Evolutionary conservation across 768 basidiomycete genomes (phyloP).

Genomic region (Russula abietina): DNA sequence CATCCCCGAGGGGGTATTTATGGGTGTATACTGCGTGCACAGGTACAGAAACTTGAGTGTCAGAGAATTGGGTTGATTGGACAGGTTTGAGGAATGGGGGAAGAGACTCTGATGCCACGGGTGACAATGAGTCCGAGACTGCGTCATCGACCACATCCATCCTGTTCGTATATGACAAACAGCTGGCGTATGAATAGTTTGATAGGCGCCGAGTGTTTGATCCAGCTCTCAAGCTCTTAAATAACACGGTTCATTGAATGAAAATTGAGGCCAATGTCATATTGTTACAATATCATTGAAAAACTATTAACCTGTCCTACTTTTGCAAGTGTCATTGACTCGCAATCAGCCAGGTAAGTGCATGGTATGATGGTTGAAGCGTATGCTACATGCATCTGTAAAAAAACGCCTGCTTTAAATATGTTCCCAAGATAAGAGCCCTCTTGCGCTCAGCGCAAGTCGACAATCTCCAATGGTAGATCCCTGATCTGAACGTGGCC

Average conservation of each 20-base stretch:
- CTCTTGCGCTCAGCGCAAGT: constrained; percentile 44
- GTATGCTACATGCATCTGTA: constrained; percentile 9
- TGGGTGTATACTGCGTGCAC: constrained; percentile 35
- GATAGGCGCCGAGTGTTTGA: not conserved
- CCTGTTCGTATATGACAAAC: not conserved
- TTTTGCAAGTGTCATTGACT: not conserved
- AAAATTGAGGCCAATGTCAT: not conserved
- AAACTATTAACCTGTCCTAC: constrained; percentile 8
- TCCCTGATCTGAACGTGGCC: constrained; percentile 80
- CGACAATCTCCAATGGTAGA: constrained; percentile 72
- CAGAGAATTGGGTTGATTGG: not conserved
- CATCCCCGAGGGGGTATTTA: constrained; percentile 34
- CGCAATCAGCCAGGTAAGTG: constrained; percentile 3
- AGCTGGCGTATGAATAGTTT: not conserved
- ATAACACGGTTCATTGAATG: not conserved
- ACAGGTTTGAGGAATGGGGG: constrained; percentile 23
- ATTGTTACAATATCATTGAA: constrained; percentile 8
- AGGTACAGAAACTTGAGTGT: constrained; percentile 2
- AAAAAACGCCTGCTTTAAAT: constrained; percentile 6
- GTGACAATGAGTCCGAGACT: not conserved
- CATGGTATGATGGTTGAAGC: not conserved
- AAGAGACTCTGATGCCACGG: not conserved
- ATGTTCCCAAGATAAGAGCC: not conserved
- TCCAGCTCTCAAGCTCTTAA: too few species aligned
- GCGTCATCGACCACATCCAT: not conserved